Evolutionary conservation across 495 filamentous ascomycete species (phyloP).

Genomic region (Thermothielavioides terrestris): DNA sequence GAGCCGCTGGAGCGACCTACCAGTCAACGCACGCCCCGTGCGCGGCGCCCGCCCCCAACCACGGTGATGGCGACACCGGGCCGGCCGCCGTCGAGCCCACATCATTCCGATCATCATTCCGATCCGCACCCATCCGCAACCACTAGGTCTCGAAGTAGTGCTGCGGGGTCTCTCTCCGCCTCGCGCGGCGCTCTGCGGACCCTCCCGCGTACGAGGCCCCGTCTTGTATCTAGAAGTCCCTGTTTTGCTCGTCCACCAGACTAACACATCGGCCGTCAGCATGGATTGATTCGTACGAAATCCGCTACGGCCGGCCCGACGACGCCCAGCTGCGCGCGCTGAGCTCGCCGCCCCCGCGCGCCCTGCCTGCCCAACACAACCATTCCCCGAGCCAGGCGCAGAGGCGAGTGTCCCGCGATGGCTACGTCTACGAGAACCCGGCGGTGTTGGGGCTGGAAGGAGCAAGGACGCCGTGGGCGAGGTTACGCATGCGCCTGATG

Average conservation of each 20-base stretch:
- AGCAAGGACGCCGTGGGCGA: constrained; percentile 10
- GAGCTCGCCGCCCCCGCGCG: constrained; percentile 36
- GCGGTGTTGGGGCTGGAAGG: constrained; percentile 18
- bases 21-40: neutral
- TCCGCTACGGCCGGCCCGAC: constrained; percentile 25
- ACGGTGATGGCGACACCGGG: constrained; percentile 13
- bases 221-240: neutral
- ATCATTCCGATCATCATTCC: constrained; percentile 20
- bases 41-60: neutral
- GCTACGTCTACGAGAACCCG: constrained; percentile 40
- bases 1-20: neutral
- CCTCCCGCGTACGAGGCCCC: constrained; percentile 32
- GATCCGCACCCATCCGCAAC: constrained; percentile 17
- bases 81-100: constrained; percentile 19
- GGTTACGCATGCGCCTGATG: constrained; percentile 23
- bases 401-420: constrained; percentile 45
- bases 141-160: constrained; percentile 9
- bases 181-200: constrained; percentile 21
- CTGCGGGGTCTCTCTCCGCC: neutral
- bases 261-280: constrained; percentile 29
- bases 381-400: constrained; percentile 39
- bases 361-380: constrained; percentile 54
- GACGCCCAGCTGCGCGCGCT: constrained; percentile 26
- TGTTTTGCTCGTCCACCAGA: neutral
- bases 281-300: constrained; percentile 48